Base-by-base conservation (phyloP, 2,329 filamentous ascomycete genomes). In the Trichoderma gracile region DNA sequence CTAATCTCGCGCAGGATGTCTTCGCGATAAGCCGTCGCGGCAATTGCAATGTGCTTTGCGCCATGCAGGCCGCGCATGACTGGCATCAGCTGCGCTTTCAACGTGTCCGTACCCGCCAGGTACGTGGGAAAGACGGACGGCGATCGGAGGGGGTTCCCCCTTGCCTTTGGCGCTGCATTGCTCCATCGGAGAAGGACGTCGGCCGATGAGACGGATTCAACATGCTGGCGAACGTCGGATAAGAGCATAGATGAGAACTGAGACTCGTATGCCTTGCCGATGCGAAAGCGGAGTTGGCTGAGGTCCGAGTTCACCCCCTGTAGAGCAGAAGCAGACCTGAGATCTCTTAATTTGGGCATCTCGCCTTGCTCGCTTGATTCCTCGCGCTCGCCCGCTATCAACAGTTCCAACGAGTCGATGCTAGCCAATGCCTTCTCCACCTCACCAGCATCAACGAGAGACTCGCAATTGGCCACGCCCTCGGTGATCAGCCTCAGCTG, bases 111-210 rank as follows among this genome's bases (percentile, higher is more conserved):
- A 38, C 89, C 86, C 30, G 86, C 82, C 72, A 97, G 82, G 77
- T 97, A 99, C 3, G 89, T 84, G 1, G 94, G 93, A 60, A 91
- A 87, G 4, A 82, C 81, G 0, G 90, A 90, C 19, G 89, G 83
- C 54, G 88, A 86, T 66, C 89, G 83, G 59, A 82, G 81, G 69
- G 90, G 87, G 3, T 81, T 82, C 40, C 90, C 90, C 58, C 91
- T 87, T 47, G 86, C 82, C 66, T 92, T 86, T 71, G 89, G 86
- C 25, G 90, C 91, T 19, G 92, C 87, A 69, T 85, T 88, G 62
- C 89, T 91, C 92, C 94, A 97, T 69, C 95, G 86, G 70, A 91
- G 87, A 14, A 99, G 78, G 1, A 96, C 94, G 54, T 92, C 89
- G 40, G 86, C 79, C 1, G 80, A 79, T 0, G 92, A 87, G 2